Evolutionary conservation across 768 basidiomycete species (phyloP).

Genomic region (Calocybe gangraenosa): DNA sequence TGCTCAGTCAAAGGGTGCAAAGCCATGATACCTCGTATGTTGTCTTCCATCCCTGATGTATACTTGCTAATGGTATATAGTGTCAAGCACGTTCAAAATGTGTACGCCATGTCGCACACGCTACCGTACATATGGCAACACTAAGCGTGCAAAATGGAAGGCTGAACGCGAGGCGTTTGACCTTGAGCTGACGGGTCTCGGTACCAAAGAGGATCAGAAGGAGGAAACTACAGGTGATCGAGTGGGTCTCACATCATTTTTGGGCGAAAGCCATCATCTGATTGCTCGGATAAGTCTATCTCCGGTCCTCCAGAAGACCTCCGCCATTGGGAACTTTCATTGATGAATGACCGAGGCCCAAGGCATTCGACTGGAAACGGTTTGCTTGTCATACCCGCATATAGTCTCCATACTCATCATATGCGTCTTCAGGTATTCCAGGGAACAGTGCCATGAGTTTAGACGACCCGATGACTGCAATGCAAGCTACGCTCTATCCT

Average conservation of each 20-base stretch:
- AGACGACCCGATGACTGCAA: background rate
- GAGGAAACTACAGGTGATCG: slow-evolving; percentile 30
- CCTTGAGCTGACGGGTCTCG: slow-evolving; percentile 32
- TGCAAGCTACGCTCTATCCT: background rate
- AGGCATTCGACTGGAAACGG: slow-evolving; percentile 8
- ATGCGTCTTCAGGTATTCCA: background rate
- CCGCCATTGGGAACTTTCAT: slow-evolving; percentile 29
- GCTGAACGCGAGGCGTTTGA: slow-evolving; percentile 38
- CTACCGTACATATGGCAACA: slow-evolving; percentile 49
- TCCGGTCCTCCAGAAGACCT: slow-evolving; percentile 30
- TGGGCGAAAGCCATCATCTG: background rate
- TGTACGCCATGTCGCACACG: slow-evolving; percentile 42
- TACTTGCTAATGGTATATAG: slow-evolving; percentile 11
- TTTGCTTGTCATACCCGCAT: background rate
- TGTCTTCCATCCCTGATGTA: slow-evolving; percentile 18
- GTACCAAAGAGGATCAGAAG: slow-evolving; percentile 34
- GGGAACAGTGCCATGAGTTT: background rate
- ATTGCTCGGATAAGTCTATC: slow-evolving; percentile 24
- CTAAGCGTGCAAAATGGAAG: slow-evolving; percentile 53
- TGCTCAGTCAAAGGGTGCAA: slow-evolving; percentile 59
- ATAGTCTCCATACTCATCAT: no score
- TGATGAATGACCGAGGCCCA: slow-evolving; percentile 27
- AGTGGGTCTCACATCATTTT: slow-evolving; percentile 21
- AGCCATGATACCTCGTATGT: slow-evolving; percentile 34
- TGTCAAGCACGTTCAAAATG: slow-evolving; percentile 36